Base-by-base conservation (phyloP, 129 eudicot genomes). In the Helichrysum umbraculigerum region DNA sequence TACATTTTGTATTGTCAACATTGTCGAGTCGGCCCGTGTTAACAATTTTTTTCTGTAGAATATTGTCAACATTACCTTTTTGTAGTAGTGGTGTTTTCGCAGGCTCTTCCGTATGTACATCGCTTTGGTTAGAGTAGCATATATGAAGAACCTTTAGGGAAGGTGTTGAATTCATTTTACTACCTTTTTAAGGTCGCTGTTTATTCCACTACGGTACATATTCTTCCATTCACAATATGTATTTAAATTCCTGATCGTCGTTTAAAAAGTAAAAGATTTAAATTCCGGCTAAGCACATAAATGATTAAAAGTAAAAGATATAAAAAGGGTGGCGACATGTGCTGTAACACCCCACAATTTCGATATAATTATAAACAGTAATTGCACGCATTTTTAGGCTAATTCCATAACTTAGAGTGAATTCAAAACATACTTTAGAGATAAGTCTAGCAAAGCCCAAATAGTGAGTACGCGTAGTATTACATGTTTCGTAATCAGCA, bases 161-260 rank as follows among this genome's bases (percentile, higher is more conserved):
- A 90, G 98, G 92, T 83, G 98, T 93, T 75, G 98, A 93, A 78
- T 90, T 90, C 77, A 81, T 93, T 82, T 88, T 90, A 81, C 97
- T n/a, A 90, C 47, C 90, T 93, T 75, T 58, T 93, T 81, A 93
- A 93, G 94, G 98, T 92, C 58, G 25, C 14, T 52, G 6, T 77
- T 57, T 47, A 52, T 56, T 69, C 70, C 57, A 35, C 29, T 57
- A 12, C 39, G 34, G 7, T 54, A 60, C 70, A 71, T 20, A 47
- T 59, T 34, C 25, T 32, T 6, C 62, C 75, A 67, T 58, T 39
- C n/a, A 20, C 33, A 22, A 52, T 19, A 52, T 52, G 58, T 52
- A 52, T 15, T 12, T 15, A 52, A 19, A 4, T 52, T 12, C 17
- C 8, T 56, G 10, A 30, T n/a, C 12, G 19, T 17, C 21, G 30